Evolutionary conservation across 495 filamentous ascomycete genomes (phyloP).

Genomic region (Hypoxylon fragiforme): DNA sequence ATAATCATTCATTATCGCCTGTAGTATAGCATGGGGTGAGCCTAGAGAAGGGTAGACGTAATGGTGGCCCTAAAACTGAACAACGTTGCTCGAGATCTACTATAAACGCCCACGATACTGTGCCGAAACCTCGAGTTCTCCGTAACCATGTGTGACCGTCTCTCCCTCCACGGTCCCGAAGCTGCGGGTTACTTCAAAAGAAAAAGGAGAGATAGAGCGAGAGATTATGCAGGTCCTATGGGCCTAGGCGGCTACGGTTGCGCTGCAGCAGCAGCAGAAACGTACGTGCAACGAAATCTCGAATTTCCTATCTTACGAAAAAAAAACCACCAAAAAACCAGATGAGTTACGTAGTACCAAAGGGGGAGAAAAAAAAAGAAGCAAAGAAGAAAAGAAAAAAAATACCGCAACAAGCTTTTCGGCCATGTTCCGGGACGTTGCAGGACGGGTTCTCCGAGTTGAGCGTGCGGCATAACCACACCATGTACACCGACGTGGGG

Average conservation of each 20-base stretch:
- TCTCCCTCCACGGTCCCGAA: conserved; percentile 13
- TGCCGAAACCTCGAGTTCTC: conserved; percentile 20
- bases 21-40: no score
- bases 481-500: background rate
- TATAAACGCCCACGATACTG: conserved; percentile 11
- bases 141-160: conserved; percentile 13
- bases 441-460: conserved; percentile 8
- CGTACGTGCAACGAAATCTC: no score
- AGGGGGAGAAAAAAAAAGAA: no score
- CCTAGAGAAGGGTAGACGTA: conserved; percentile 2
- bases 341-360: conserved; percentile 15
- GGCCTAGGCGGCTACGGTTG: background rate
- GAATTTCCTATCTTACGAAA: conserved; percentile 3
- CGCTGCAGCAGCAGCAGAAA: background rate
- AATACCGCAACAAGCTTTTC: no score
- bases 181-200: no score
- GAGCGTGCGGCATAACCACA: background rate
- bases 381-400: no score
- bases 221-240: background rate
- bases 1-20: conserved; percentile 14
- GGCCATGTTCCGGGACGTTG: conserved; percentile 18
- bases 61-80: background rate
- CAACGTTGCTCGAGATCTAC: background rate
- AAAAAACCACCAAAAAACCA: no score
- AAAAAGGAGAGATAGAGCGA: conserved; percentile 18